phyloP scores from a whole-genome alignment of 768 basidiomycete species.

The Leccinum subgranulosum region DNA sequence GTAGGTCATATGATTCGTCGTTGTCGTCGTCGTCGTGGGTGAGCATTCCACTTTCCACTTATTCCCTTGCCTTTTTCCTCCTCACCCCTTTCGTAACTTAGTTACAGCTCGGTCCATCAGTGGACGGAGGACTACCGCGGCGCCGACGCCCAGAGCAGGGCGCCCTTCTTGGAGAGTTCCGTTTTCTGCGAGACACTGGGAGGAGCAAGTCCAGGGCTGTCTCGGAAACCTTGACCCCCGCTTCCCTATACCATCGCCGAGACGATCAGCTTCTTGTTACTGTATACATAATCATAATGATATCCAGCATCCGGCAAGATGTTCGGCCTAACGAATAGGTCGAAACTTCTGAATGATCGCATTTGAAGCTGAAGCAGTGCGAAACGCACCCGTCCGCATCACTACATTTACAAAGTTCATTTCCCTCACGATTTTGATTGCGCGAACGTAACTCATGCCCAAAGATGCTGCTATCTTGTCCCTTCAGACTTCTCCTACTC shows the following conservation, averaged over 20 bases:
- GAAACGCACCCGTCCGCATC: not conserved
- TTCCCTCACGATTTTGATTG: not conserved
- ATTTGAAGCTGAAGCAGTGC: too few relatives aligned
- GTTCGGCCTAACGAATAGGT: not conserved
- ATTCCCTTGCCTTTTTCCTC: not conserved
- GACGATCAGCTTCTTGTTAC: not conserved
- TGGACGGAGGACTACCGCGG: not conserved
- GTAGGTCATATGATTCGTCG: not conserved
- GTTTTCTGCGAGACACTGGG: not conserved
- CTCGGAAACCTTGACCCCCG: not conserved
- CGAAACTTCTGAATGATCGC: not conserved
- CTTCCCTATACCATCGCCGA: not conserved
- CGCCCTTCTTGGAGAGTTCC: not conserved
- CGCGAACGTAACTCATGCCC: conserved; percentile 25
- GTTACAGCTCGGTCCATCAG: not conserved
- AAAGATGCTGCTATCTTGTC: conserved; percentile 31
- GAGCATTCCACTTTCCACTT: not conserved
- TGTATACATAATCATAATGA: conserved; percentile 11
- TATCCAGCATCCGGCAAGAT: not conserved
- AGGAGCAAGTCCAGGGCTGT: not conserved
- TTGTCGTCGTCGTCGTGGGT: not conserved
- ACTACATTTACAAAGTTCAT: not conserved
- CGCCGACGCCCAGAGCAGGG: not conserved
- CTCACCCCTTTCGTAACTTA: not conserved
- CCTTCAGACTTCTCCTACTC: conserved; percentile 39